Percentiles rank a stretch among this genome's conserved stretches.
These are phyloP conservation scores for Pleurotus salmoneostramineus DNA, from an alignment of 768 basidiomycete species.

Conservation along the genomic window DNA sequence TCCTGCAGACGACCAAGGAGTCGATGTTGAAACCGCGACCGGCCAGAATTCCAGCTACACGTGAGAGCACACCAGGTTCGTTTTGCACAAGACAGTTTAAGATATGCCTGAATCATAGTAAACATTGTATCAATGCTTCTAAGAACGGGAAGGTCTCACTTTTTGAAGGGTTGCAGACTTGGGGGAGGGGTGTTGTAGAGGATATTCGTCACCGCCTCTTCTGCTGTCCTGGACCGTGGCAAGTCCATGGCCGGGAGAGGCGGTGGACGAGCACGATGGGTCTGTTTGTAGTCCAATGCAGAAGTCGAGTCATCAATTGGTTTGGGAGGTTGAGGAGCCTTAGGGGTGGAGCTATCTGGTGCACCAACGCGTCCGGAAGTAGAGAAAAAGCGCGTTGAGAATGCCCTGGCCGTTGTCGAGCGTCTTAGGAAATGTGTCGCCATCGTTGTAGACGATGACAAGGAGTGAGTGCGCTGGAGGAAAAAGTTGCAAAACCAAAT, in stretches of 20 bases:
- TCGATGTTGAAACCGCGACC: conserved; percentile 99
- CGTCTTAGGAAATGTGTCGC: neutral
- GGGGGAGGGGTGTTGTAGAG: conserved; percentile 95
- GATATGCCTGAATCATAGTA: conserved; percentile 59
- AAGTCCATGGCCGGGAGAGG: conserved; percentile 83
- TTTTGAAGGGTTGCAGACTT: conserved; percentile 88
- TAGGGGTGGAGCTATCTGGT: conserved; percentile 20
- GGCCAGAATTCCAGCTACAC: conserved; percentile 95
- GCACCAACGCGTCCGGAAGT: conserved; percentile 27
- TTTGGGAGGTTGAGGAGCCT: conserved; percentile 66
- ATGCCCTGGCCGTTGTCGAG: conserved; percentile 2
- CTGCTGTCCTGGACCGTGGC: conserved; percentile 81
- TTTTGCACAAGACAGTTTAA: conserved; percentile 99
- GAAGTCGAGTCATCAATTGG: conserved; percentile 92
- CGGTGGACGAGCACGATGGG: conserved; percentile 70
- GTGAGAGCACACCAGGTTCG: conserved; percentile 97
- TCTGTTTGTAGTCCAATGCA: conserved; percentile 86
- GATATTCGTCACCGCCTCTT: conserved; percentile 97
- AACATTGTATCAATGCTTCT: neutral
- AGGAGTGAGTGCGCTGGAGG: neutral
- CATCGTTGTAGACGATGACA: neutral
- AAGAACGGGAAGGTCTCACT: conserved; percentile 40
- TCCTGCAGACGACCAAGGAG: conserved; percentile 95
- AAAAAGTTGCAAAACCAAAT: neutral
- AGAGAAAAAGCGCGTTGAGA: conserved; percentile 32